Evolutionary conservation across 2,329 filamentous ascomycete genomes (phyloP), one percentile per base, ranked within the genome.

Genomic region (Westerdykella sp.): DNA sequence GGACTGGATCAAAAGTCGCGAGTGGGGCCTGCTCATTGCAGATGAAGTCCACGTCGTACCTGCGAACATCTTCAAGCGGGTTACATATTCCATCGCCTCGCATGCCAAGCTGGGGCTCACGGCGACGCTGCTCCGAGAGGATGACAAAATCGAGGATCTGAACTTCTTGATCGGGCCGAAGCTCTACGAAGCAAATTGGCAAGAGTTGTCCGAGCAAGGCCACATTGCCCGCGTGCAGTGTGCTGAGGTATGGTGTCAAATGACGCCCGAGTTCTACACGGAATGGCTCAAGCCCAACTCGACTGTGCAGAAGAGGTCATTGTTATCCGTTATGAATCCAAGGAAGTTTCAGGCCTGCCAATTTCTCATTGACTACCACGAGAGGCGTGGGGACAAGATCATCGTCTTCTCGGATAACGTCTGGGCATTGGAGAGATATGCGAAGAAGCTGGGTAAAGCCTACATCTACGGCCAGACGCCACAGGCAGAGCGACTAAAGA

Each of bases 321-420:
- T 87, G 6, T 78, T 97, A 2, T 96, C 93, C 57, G 94, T 94
- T 53, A 97, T 98, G 90, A 98, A 98, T 59, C 93, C 93, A 1
- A 79, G 84, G 53, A 98, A 98, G 68, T 95, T 96, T 65, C 93
- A 97, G 67, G 90, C 91, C 1, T 95, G 89, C 57, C 91, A 98
- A 63, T 97, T 93, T 61, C 76, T 98, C n/a, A 97, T 98, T 62
- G 87, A 97, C 65, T 97, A 95, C 62, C 93, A 98, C 67, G 91
- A 97, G 68, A 83, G 82, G 43, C 80, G 93, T 47, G 91, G 93
- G 25, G 93, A 97, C 72, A 97, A 97, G 69, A 89, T 97, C 55
- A 97, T 97, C 50, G 91, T 98, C 35, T 97, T 97, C 66, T 95
- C 89, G 0, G 93, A 98, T 66, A 96, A 97, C 54, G 88, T 98